Evolutionary conservation across 2,329 filamentous ascomycete genomes (phyloP).

Genomic region (Neopestalotiopsis sp.): DNA sequence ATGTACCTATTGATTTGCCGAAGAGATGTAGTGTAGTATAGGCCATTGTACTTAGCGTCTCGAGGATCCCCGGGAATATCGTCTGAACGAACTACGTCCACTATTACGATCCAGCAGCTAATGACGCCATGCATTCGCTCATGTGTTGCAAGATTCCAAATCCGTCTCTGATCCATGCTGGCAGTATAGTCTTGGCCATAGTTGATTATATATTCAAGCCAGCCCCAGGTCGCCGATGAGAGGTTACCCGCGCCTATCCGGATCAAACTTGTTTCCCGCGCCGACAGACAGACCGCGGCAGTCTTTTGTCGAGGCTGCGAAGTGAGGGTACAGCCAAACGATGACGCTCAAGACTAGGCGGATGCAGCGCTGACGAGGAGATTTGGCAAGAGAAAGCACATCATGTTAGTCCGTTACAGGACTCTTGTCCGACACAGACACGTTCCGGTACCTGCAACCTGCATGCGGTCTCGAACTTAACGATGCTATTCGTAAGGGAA

Average conservation of each 20-base stretch:
- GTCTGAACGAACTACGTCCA: neutral
- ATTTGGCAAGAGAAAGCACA: neutral
- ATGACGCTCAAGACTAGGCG: neutral
- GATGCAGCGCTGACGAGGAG: neutral
- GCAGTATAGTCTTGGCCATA: too few species aligned
- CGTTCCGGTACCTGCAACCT: constrained; percentile 8
- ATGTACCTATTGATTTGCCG: neutral
- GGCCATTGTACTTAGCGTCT: neutral
- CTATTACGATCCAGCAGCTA: neutral
- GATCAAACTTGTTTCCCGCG: too few species aligned
- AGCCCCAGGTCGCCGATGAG: too few species aligned
- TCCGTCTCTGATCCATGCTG: neutral
- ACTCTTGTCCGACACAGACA: neutral
- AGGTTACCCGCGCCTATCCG: too few species aligned
- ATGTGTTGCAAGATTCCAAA: neutral
- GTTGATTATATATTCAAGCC: too few species aligned
- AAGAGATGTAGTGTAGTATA: neutral
- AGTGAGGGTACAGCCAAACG: neutral
- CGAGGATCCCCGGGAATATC: neutral
- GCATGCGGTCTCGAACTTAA: constrained; percentile 3
- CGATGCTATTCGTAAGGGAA: neutral
- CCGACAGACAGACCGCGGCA: neutral
- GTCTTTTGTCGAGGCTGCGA: neutral
- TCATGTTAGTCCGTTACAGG: neutral
- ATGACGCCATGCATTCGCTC: neutral